Base-by-base conservation (phyloP, 805 yeast species). In the Metschnikowia anglica region DNA sequence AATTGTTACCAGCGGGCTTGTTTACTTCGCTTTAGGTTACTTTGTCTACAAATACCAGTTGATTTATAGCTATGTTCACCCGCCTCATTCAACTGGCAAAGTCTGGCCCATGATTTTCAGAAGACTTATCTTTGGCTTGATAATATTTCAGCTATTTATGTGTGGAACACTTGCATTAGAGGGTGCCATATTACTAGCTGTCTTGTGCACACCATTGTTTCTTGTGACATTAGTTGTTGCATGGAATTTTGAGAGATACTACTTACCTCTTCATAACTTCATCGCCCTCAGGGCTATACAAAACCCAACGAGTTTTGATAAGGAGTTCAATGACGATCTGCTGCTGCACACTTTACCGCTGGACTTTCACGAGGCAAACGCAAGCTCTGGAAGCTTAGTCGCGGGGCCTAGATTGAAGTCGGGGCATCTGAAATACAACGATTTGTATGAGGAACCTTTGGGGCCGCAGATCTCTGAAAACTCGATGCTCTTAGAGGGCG, bases 81-180 rank as follows among this genome's bases (percentile, higher is more conserved):
- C 83, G 1, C 81, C 79, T 18, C 84, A 80, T 57, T 77, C 83
- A 11, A 80, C 85, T 0, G 85, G 85, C 4, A 78, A 78, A 52
- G 81, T 77, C 3, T 80, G 85, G 85, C 83, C 83, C 2, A 74
- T 79, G 62, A 77, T 80, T 5, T 78, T 79, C 49, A 64, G 80
- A 43, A 59, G 85, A 38, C 66, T 79, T 23, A 72, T 79, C 42
- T 55, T 80, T 23, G 85, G 85, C 1, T 59, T 79, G 33, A 59
- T 79, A 9, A 66, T 80, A 27, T 74, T 80, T 51, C 83, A 80
- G 47, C 55, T 80, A n/a, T 79, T 79, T 48, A 79, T 79, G 82
- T 71, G 79, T 57, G 85, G 85, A 10, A 76, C 84, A 0, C 60
- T 80, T 33, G 84, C 83, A 2, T 66, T 80, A 41, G 83, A 79